A percentile compares a stretch with the other conserved stretches of the same genome.
These are phyloP conservation scores for Calocybe indica DNA, from an alignment of 768 basidiomycete genomes.

Conservation along the genomic window DNA sequence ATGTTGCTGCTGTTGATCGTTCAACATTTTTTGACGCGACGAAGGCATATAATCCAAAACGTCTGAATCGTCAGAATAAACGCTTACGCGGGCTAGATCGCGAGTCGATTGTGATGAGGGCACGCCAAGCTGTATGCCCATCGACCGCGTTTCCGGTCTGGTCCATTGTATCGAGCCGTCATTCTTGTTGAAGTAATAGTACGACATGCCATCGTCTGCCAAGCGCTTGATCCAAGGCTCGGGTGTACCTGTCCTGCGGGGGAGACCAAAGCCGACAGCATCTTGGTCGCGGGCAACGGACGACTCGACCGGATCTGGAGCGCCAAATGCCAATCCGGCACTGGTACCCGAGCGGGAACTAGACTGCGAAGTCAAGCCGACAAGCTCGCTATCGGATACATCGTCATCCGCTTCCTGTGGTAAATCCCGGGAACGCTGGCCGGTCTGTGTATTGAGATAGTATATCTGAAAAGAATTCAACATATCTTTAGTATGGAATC, in stretches of 20 bases:
- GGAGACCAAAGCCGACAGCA: conserved; percentile 54
- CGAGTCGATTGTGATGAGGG: conserved; percentile 22
- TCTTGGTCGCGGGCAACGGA: conserved; percentile 29
- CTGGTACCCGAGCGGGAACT: conserved; percentile 51
- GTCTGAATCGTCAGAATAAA: conserved; percentile 79
- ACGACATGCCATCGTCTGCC: conserved; percentile 78
- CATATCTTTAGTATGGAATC: neutral
- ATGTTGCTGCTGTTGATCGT: conserved; percentile 19
- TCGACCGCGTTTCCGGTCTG: conserved; percentile 38
- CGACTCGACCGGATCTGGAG: conserved; percentile 27
- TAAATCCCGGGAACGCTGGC: conserved; percentile 78
- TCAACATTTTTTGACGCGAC: conserved; percentile 17
- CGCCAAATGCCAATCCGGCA: conserved; percentile 43
- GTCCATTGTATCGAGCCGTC: conserved; percentile 69
- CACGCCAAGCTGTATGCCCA: conserved; percentile 8
- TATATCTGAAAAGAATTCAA: conserved; percentile 59
- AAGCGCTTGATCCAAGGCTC: conserved; percentile 81
- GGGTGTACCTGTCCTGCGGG: conserved; percentile 53
- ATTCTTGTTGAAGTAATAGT: conserved; percentile 71
- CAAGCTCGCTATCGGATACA: conserved; percentile 55
- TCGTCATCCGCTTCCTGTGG: conserved; percentile 70
- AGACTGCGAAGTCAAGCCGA: conserved; percentile 51
- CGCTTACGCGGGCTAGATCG: conserved; percentile 40
- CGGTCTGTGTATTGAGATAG: conserved; percentile 89
- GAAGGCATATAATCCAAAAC: conserved; percentile 31